Evolutionary conservation across 306 rosid genomes (phyloP).

Genomic region (Corylus heterophylla): DNA sequence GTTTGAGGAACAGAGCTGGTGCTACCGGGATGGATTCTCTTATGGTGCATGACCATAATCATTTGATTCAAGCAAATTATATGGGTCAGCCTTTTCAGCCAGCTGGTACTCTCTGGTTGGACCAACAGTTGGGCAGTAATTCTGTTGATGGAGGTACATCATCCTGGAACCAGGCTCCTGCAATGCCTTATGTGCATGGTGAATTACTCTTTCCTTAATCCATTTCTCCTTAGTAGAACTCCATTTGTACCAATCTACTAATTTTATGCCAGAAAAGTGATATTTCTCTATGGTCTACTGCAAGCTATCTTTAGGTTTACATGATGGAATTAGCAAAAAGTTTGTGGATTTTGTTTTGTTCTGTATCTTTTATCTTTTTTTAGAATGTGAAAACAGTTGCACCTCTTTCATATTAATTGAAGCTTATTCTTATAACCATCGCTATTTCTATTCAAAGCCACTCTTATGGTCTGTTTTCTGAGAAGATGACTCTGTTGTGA

Average conservation of each 20-base stretch:
- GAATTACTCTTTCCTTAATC: conserved; percentile 17
- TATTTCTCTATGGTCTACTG: background rate
- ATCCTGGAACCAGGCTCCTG: conserved; percentile 68
- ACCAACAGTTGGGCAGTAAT: conserved; percentile 57
- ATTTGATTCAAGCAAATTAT: conserved; percentile 65
- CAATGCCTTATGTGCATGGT: conserved; percentile 67
- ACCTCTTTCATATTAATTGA: background rate
- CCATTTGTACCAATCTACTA: background rate
- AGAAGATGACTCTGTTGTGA: background rate
- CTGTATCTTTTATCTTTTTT: background rate
- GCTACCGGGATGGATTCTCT: conserved; percentile 47
- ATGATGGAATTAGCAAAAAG: background rate
- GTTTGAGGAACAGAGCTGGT: conserved; percentile 55
- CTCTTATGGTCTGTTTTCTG: background rate
- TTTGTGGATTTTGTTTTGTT: background rate
- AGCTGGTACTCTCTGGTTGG: conserved; percentile 72
- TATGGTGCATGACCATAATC: conserved; percentile 62
- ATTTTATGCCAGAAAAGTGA: background rate
- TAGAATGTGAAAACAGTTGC: conserved; percentile 20
- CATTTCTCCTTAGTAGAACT: conserved; percentile 16
- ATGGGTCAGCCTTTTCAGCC: conserved; percentile 78
- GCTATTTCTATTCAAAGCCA: background rate
- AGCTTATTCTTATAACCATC: background rate
- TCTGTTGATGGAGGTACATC: conserved; percentile 56
- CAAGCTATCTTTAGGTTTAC: background rate